phyloP scores from a whole-genome alignment of 2,329 filamentous ascomycete genomes.

The Aspergillus pseudoviridinutans region DNA sequence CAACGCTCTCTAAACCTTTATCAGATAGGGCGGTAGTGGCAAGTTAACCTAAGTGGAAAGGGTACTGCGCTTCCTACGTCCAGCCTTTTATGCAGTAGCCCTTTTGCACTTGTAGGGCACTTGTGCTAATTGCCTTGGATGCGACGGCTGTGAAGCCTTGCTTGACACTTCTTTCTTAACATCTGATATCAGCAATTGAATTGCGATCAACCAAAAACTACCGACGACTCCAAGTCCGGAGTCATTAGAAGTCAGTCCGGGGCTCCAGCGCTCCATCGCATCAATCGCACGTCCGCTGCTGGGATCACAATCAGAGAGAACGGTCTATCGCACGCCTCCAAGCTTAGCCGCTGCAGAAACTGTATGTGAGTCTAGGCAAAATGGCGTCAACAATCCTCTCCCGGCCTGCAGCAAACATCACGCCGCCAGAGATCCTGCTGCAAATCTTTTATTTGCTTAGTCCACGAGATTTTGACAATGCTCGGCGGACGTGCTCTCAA shows the following conservation, averaged over 20 bases:
- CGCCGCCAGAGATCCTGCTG: slow-evolving; percentile 49
- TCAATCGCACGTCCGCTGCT: background rate
- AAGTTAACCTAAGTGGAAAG: background rate
- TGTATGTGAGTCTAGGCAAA: background rate
- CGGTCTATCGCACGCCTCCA: background rate
- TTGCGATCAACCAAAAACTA: background rate
- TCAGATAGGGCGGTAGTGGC: background rate
- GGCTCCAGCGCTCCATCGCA: background rate
- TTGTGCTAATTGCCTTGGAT: background rate
- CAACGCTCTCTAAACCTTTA: background rate
- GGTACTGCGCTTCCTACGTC: background rate
- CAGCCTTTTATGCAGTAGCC: background rate
- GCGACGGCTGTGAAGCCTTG: background rate
- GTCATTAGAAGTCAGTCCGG: background rate
- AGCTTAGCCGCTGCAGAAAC: background rate
- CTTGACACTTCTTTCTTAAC: background rate
- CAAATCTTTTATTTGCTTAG: slow-evolving; percentile 44
- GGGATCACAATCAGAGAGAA: background rate
- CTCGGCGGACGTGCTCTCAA: slow-evolving; percentile 55
- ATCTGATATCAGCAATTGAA: background rate
- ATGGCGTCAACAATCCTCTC: slow-evolving; percentile 3
- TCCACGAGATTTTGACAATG: slow-evolving; percentile 56
- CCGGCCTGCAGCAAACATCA: slow-evolving; percentile 28
- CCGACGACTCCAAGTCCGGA: background rate
- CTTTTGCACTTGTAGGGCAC: background rate